Conservation (phyloP, 495 filamentous ascomycete species). For the Podospora pseudoanserina region DNA sequence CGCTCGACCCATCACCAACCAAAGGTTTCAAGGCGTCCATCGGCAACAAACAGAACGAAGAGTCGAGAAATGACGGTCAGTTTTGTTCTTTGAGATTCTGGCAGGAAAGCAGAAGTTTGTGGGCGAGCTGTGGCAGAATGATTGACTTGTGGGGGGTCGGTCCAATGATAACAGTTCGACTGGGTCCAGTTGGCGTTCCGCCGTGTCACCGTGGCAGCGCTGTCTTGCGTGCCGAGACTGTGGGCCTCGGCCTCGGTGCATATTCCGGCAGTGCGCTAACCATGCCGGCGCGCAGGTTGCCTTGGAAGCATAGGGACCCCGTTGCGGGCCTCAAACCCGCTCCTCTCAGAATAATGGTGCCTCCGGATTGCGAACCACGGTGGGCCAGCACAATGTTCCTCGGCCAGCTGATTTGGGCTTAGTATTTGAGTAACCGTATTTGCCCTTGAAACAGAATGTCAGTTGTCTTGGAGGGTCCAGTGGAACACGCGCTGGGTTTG, state of each 20-base stretch:
- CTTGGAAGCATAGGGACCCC: not conserved
- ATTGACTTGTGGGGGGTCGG: not conserved
- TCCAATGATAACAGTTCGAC: not conserved
- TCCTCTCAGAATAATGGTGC: not conserved
- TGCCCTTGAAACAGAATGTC: not conserved
- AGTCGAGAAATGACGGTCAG: not conserved
- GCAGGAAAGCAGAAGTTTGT: not conserved
- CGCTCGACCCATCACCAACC: not conserved
- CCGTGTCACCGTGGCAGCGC: not conserved
- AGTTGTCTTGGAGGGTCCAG: not conserved
- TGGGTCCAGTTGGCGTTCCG: not conserved
- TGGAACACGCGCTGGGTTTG: no score
- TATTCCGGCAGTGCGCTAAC: not conserved
- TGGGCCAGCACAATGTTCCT: not conserved
- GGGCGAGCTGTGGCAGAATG: not conserved
- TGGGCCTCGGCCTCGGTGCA: slow-evolving; percentile 4
- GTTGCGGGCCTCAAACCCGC: not conserved
- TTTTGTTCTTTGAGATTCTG: not conserved
- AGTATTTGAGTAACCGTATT: slow-evolving; percentile 1
- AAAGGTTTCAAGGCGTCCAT: slow-evolving; percentile 1
- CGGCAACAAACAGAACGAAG: not conserved
- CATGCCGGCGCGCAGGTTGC: not conserved
- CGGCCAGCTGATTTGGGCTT: slow-evolving; percentile 1
- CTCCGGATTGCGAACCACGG: slow-evolving; percentile 2
- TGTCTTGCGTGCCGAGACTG: not conserved